These are phyloP conservation scores for Auriscalpium microsporum DNA, from an alignment of 768 basidiomycete species.

Conservation along the genomic window DNA sequence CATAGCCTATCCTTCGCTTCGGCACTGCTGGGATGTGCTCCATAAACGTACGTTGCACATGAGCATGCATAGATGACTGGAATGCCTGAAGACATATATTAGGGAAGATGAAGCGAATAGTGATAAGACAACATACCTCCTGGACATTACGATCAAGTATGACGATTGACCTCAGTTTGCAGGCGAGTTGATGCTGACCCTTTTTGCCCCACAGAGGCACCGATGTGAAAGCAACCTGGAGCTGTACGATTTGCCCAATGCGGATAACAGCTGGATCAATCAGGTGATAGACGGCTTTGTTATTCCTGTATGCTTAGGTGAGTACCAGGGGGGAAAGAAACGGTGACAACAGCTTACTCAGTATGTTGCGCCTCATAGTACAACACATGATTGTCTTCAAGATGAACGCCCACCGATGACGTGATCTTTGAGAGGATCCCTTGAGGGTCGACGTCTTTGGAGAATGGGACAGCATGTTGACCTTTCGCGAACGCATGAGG, in stretches of 20 bases:
- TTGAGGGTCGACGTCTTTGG: neutral
- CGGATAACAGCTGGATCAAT: neutral
- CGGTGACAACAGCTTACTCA: neutral
- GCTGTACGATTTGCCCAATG: neutral
- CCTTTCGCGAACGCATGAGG: neutral
- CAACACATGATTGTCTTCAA: neutral
- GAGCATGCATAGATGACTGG: neutral
- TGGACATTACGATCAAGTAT: neutral
- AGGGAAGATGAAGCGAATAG: neutral
- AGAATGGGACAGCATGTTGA: neutral
- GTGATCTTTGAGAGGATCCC: neutral
- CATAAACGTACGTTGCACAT: neutral
- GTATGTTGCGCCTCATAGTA: neutral
- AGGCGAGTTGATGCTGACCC: neutral
- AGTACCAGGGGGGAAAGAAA: neutral
- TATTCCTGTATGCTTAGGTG: neutral
- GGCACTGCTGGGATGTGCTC: neutral
- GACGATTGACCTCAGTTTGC: neutral
- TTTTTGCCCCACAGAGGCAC: neutral
- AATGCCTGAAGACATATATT: neutral
- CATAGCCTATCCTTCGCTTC: neutral
- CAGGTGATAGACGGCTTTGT: neutral
- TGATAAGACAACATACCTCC: neutral
- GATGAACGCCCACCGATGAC: neutral
- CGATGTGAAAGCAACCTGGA: neutral